Evolutionary conservation across 2,329 filamentous ascomycete species (phyloP).

Genomic region (Albifimbria verrucaria): DNA sequence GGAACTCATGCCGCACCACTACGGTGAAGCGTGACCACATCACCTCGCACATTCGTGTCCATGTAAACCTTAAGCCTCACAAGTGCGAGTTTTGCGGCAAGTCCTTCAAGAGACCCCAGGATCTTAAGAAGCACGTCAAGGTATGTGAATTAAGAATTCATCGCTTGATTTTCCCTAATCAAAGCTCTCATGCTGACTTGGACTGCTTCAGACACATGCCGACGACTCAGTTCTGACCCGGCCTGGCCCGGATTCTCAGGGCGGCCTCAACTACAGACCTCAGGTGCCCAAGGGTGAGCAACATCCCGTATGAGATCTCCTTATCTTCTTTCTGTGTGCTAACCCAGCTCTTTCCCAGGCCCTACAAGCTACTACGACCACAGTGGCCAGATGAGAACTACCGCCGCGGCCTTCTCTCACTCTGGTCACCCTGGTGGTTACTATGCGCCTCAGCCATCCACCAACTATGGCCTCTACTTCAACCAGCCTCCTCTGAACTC

Average conservation of each 20-base stretch:
- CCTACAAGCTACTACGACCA: slow-evolving; percentile 62
- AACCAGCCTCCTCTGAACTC: slow-evolving; percentile 58
- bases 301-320: slow-evolving; percentile 15
- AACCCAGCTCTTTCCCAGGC: slow-evolving; percentile 32
- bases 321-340: slow-evolving; percentile 8
- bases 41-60: slow-evolving; percentile 96
- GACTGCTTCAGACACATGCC: slow-evolving; percentile 67
- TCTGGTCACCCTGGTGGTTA: slow-evolving; percentile 52
- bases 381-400: slow-evolving; percentile 59
- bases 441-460: slow-evolving; percentile 53
- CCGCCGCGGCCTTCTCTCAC: slow-evolving; percentile 53
- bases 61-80: slow-evolving; percentile 98
- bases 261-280: slow-evolving; percentile 52
- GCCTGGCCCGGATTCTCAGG: slow-evolving; percentile 48
- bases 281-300: slow-evolving; percentile 52
- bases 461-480: slow-evolving; percentile 75
- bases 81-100: slow-evolving; percentile 99
- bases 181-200: slow-evolving; percentile 15
- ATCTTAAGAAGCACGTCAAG: slow-evolving; percentile 99
- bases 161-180: background rate
- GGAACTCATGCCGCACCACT: slow-evolving; percentile 92
- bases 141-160: slow-evolving; percentile 29
- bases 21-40: slow-evolving; percentile 99
- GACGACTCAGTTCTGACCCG: slow-evolving; percentile 79
- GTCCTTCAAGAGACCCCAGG: slow-evolving; percentile 97